These are phyloP conservation scores for Pestalotiopsis sp. DNA, from an alignment of 2,329 filamentous ascomycete species.

Conservation along the genomic window DNA sequence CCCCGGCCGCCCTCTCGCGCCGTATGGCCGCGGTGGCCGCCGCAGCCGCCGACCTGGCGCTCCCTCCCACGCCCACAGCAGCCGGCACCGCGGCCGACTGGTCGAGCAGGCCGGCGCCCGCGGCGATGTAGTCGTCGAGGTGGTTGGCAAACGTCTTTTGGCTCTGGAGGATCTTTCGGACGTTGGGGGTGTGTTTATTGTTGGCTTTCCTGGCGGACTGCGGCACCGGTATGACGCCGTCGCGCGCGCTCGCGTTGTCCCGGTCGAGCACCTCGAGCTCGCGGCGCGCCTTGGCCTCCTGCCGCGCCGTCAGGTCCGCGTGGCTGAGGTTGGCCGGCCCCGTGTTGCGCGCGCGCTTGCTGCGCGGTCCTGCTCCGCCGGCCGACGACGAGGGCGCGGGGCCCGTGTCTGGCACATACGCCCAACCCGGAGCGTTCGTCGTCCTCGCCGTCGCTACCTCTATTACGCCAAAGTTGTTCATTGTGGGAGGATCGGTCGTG, in stretches of 20 bases:
- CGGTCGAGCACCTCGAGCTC: conserved; percentile 82
- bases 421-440: conserved; percentile 82
- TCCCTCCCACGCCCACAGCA: conserved; percentile 19
- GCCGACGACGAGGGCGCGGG: conserved; percentile 40
- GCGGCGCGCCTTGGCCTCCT: conserved; percentile 79
- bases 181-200: conserved; percentile 65
- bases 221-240: conserved; percentile 72
- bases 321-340: conserved; percentile 44
- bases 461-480: conserved; percentile 78
- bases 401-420: conserved; percentile 80
- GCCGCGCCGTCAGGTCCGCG: conserved; percentile 76
- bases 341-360: conserved; percentile 71
- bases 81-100: conserved; percentile 23
- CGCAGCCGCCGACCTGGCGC: conserved; percentile 21
- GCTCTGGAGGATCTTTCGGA: conserved; percentile 77
- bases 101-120: conserved; percentile 42
- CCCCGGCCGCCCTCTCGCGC: conserved; percentile 4
- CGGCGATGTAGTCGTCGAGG: conserved; percentile 76
- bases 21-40: conserved; percentile 18
- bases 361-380: conserved; percentile 43
- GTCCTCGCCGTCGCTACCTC: conserved; percentile 75
- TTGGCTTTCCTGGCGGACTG: conserved; percentile 50
- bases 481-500: conserved; percentile 28
- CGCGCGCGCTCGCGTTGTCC: conserved; percentile 75
- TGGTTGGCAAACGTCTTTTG: conserved; percentile 86